Evolutionary conservation across 106 monocot genomes (phyloP), one percentile per base, ranked within the genome.

Genomic region (Allium sativum): DNA sequence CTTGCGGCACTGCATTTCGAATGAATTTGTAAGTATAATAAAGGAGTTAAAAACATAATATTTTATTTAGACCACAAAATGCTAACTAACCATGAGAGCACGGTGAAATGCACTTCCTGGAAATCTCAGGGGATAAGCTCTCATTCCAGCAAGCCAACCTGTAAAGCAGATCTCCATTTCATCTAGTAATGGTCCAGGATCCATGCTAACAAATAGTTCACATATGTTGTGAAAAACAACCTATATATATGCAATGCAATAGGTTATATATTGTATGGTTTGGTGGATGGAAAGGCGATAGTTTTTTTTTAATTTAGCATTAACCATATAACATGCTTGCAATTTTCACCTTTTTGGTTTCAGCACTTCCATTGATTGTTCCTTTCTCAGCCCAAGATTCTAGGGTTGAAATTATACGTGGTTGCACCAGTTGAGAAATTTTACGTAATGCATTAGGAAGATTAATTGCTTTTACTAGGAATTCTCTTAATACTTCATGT

Each of bases 121-220:
- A 18, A 72, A 18, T 22, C 64, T 40, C 14, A 56, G 6, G 2
- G 64, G 63, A 6, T 46, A 14, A 12, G 74, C 68, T 68, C 31
- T 31, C 0, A 75, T 0, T 0, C 74, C 74, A 10, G 18, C 17
- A 63, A 68, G 9, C 2, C 68, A 6, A 3, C 68, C 68, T 20
- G 1, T 2, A 1, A 68, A 68, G 18, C 68, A 68, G 18, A 47
- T 12, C 20, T 75, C 47, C 2, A 75, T 55, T 52, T 46, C 54
- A 13, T 54, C 61, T 0, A 61, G 21, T 12, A 55, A 3, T 0
- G 74, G 74, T 9, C 68, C 45, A 3, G 74, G 74, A 3, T 62
- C 56, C 68, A 75, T 68, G 21, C 68, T 68, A 3, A 48, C 68
- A 21, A 75, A 68, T 56, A 63, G 62, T 48, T 55, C 59, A 54